phyloP scores from a whole-genome alignment of 352 stramenopile genomes.

The Globisporangium cederbergense region DNA sequence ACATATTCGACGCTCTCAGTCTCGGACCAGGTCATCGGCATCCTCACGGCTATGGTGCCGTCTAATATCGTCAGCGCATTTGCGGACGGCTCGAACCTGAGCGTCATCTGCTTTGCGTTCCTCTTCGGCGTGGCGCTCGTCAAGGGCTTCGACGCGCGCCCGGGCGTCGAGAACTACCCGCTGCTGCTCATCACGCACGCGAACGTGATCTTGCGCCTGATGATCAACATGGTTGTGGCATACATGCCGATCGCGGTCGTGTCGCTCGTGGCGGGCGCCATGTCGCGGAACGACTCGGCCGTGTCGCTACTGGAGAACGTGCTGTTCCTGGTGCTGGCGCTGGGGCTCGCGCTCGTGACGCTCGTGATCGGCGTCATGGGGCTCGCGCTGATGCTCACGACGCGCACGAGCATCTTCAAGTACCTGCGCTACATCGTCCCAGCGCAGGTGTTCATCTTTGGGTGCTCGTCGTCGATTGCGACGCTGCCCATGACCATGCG shows the following conservation, averaged over 20 bases:
- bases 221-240: conserved; percentile 67
- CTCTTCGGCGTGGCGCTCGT: conserved; percentile 60
- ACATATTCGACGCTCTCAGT: conserved; percentile 46
- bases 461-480: conserved; percentile 76
- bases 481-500: conserved; percentile 77
- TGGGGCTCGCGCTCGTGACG: conserved; percentile 41
- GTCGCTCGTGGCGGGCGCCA: conserved; percentile 68
- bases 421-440: conserved; percentile 68
- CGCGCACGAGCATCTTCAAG: conserved; percentile 57
- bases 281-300: conserved; percentile 51
- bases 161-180: conserved; percentile 56
- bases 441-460: conserved; percentile 74
- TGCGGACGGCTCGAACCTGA: conserved; percentile 47
- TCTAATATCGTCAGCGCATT: conserved; percentile 74
- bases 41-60: conserved; percentile 60
- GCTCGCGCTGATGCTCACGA: conserved; percentile 48
- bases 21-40: conserved; percentile 69
- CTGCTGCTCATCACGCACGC: conserved; percentile 63
- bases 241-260: conserved; percentile 71
- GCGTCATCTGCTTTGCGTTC: conserved; percentile 73
- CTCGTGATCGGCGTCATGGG: conserved; percentile 56
- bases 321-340: conserved; percentile 41
- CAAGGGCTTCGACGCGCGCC: conserved; percentile 50
- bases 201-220: conserved; percentile 64
- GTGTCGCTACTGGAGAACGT: conserved; percentile 43